phyloP scores from a whole-genome alignment of 371 early-diverging fungal genomes.

The Catenaria anguillulae region DNA sequence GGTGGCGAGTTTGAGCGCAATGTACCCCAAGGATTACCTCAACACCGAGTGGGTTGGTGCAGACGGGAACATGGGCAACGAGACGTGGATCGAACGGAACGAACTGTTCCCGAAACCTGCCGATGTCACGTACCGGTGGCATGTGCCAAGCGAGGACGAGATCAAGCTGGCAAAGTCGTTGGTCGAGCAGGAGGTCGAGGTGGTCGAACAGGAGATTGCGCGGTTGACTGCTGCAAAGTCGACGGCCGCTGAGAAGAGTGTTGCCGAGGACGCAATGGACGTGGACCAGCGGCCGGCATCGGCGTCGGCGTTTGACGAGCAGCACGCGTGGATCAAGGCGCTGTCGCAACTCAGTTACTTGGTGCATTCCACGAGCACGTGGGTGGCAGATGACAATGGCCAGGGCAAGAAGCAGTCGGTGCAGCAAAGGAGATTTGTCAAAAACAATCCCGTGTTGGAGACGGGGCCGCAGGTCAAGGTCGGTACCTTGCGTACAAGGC shows the following conservation, averaged over 20 bases:
- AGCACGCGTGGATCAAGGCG: slow-evolving; percentile 3
- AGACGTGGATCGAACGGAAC: not conserved
- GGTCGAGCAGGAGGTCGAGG: no score
- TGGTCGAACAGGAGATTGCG: not conserved
- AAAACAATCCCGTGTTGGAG: not conserved
- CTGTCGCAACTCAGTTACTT: not conserved
- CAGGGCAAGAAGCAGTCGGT: no score
- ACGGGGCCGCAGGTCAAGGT: not conserved
- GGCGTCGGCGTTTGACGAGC: not conserved
- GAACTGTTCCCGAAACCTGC: not conserved
- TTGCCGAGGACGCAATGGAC: not conserved
- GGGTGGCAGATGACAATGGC: not conserved
- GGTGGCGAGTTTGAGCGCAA: not conserved
- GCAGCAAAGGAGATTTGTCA: no score
- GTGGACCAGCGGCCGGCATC: not conserved
- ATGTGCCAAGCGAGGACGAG: not conserved
- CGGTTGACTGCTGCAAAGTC: not conserved
- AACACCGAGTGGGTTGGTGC: not conserved
- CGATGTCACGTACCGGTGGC: not conserved
- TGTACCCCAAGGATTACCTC: not conserved
- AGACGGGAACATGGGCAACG: not conserved
- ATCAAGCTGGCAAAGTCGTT: not conserved
- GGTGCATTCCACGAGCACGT: not conserved
- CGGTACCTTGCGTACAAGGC: not conserved
- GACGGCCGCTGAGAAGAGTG: not conserved